Conservation (phyloP, 2,329 filamentous ascomycete species). For the Pezicula rhizophila region DNA sequence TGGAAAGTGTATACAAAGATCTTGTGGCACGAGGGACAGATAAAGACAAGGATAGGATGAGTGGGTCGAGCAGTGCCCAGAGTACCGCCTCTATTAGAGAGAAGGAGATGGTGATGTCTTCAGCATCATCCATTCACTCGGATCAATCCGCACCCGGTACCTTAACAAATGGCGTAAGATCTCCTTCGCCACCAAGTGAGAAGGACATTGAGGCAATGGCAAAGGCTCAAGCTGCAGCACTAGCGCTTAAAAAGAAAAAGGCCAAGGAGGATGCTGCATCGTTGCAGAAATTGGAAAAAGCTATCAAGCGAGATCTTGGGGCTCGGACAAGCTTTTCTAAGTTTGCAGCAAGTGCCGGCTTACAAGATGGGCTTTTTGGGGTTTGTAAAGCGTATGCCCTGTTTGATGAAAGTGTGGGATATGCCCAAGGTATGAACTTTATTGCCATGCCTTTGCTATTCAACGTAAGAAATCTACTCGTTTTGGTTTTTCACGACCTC, state of each 20-base stretch:
- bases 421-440: conserved; percentile 99
- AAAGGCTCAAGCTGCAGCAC: conserved; percentile 58
- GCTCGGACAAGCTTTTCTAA: conserved; percentile 94
- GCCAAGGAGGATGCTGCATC: conserved; percentile 70
- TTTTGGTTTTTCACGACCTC: conserved; percentile 4
- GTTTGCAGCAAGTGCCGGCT: conserved; percentile 81
- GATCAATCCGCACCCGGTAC: conserved; percentile 60
- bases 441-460: conserved; percentile 94
- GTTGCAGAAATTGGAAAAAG: conserved; percentile 80
- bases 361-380: conserved; percentile 90
- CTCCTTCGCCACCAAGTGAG: conserved; percentile 52
- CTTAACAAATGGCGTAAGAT: conserved; percentile 45
- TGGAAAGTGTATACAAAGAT: conserved; percentile 82
- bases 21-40: conserved; percentile 75
- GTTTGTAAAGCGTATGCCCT: conserved; percentile 97
- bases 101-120: conserved; percentile 65
- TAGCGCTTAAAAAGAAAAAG: conserved; percentile 68
- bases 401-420: conserved; percentile 90
- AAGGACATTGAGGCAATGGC: conserved; percentile 57
- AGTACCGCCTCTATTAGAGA: conserved; percentile 52
- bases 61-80: conserved; percentile 29
- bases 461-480: conserved; percentile 54
- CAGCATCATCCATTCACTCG: conserved; percentile 79
- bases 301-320: conserved; percentile 84
- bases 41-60: conserved; percentile 63